Conservation (phyloP, 139 green algal genomes). For the Auxenochlorella pyrenoidosa region DNA sequence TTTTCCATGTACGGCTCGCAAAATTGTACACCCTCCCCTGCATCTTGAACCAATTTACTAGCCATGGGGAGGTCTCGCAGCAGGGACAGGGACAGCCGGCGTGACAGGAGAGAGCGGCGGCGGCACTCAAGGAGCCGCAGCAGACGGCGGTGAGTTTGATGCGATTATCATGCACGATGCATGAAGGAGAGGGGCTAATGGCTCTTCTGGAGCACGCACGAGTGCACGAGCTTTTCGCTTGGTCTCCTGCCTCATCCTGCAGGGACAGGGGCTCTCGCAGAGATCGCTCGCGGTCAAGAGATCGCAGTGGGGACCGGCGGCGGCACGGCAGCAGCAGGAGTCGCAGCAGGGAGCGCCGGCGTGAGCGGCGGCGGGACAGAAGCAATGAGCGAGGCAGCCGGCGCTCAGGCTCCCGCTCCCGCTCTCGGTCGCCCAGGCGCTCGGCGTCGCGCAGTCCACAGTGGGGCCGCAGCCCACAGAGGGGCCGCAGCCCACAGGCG, state of each 20-base stretch:
- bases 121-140: background rate
- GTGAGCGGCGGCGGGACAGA: background rate
- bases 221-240: background rate
- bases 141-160: background rate
- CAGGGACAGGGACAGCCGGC: background rate
- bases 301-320: conserved; percentile 4
- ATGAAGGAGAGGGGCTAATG: too few species aligned
- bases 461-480: background rate
- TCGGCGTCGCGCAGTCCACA: background rate
- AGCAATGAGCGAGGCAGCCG: background rate
- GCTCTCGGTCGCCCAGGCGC: background rate
- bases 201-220: background rate
- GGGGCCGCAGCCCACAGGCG: background rate
- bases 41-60: background rate
- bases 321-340: background rate
- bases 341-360: background rate
- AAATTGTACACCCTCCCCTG: too few species aligned
- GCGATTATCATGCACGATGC: background rate
- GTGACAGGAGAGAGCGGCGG: background rate
- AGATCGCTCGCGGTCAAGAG: background rate
- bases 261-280: background rate
- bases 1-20: background rate
- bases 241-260: background rate
- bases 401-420: background rate
- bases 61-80: conserved; percentile 14